Conservation (phyloP, 306 rosid genomes). For the Argentina anserina region DNA sequence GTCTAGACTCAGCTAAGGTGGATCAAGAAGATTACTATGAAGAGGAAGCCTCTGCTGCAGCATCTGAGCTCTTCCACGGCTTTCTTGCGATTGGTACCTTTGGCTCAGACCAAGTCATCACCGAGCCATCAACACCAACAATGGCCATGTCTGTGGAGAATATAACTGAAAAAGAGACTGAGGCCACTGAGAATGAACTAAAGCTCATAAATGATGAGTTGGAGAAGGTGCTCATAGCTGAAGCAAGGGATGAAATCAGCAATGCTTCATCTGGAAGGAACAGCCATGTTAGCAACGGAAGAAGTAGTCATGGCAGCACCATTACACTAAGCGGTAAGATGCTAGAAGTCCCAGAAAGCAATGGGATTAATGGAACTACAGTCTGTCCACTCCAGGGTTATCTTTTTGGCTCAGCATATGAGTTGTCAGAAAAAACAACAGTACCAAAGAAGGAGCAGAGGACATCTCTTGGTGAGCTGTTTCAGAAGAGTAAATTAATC, state of each 20-base stretch:
- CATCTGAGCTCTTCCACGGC: conserved; percentile 84
- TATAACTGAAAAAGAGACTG: conserved; percentile 82
- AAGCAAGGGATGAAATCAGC: conserved; percentile 63
- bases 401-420: conserved; percentile 75
- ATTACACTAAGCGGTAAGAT: conserved; percentile 78
- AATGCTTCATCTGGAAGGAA: conserved; percentile 76
- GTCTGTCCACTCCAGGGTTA: conserved; percentile 81
- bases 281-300: conserved; percentile 80
- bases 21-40: conserved; percentile 53
- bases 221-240: conserved; percentile 80
- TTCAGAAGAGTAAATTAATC: conserved; percentile 61
- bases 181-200: conserved; percentile 77
- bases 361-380: conserved; percentile 44
- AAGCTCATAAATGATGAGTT: conserved; percentile 84
- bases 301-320: conserved; percentile 83
- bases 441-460: conserved; percentile 73
- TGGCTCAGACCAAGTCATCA: conserved; percentile 56
- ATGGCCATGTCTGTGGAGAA: conserved; percentile 68
- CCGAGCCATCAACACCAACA: conserved; percentile 71
- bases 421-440: conserved; percentile 57
- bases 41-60: conserved; percentile 44
- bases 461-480: conserved; percentile 80
- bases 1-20: conserved; percentile 55
- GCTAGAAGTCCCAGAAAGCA: conserved; percentile 44
- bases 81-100: conserved; percentile 93